phyloP scores from a whole-genome alignment of 2,329 filamentous ascomycete genomes.

The Lomentospora prolificans region DNA sequence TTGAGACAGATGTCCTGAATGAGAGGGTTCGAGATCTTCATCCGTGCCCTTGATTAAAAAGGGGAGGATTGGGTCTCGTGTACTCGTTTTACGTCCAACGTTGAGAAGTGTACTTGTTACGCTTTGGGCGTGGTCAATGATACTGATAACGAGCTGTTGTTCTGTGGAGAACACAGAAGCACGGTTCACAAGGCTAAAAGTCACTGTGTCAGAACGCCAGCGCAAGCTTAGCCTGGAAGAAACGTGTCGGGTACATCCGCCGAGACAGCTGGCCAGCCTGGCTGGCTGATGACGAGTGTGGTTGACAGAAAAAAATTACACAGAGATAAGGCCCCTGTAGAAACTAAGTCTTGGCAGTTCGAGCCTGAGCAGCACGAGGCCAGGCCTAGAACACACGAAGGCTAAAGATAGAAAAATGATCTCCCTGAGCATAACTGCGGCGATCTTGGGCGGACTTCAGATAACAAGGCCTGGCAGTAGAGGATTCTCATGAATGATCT shows the following conservation, averaged over 20 bases:
- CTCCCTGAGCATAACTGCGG: not conserved
- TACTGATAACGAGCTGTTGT: too few species aligned
- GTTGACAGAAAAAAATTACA: conserved; percentile 1
- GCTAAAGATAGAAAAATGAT: conserved; percentile 1
- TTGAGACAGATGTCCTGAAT: not conserved
- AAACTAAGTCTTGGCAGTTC: not conserved
- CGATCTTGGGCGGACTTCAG: not conserved
- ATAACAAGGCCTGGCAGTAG: not conserved
- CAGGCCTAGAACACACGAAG: not conserved
- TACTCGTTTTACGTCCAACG: too few species aligned
- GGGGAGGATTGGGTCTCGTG: too few species aligned
- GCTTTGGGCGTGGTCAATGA: too few species aligned
- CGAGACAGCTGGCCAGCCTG: not conserved
- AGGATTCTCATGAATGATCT: not conserved
- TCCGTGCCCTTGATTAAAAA: too few species aligned
- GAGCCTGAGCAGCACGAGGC: too few species aligned
- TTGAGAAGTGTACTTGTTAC: too few species aligned
- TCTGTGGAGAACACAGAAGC: too few species aligned
- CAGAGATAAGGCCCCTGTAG: conserved; percentile 1
- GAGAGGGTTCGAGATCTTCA: not conserved
- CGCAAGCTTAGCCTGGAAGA: not conserved
- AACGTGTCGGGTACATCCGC: not conserved
- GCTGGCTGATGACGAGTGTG: not conserved
- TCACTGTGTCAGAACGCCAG: not conserved
- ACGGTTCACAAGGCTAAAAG: too few species aligned